A percentile compares a stretch with the other conserved stretches of the same genome.
Evolutionary conservation across 257 asterid species (phyloP).

Genomic region (Plantago major): DNA sequence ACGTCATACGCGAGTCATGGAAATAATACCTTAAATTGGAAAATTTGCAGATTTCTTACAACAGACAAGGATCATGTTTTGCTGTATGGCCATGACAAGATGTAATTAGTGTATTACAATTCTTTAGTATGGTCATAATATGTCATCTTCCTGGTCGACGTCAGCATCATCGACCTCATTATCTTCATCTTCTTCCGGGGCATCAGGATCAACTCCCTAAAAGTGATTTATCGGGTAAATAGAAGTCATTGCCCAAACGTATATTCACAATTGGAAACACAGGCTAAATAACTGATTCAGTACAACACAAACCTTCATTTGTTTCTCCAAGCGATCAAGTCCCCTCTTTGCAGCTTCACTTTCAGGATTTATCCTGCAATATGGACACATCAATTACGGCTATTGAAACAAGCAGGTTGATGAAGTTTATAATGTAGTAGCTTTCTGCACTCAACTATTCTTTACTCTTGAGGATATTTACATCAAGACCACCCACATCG

Average conservation of each 20-base stretch:
- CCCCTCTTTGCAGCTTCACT: conserved; percentile 91
- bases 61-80: too few relatives aligned
- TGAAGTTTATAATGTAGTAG: not conserved
- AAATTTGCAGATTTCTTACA: too few relatives aligned
- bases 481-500: too few relatives aligned
- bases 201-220: conserved; percentile 97
- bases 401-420: not conserved
- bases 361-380: conserved; percentile 76
- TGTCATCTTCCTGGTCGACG: conserved; percentile 81
- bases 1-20: too few relatives aligned
- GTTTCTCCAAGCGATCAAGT: conserved; percentile 92
- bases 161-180: conserved; percentile 84
- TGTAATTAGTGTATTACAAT: not conserved
- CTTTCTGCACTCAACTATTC: not conserved
- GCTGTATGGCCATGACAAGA: too few relatives aligned
- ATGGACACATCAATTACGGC: not conserved
- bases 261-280: not conserved
- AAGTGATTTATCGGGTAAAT: not conserved
- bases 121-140: conserved; percentile 33
- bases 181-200: conserved; percentile 94
- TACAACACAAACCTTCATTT: conserved; percentile 70
- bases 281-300: not conserved
- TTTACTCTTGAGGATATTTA: not conserved
- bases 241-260: not conserved
- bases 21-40: too few relatives aligned